Base-by-base conservation (phyloP, 306 rosid species). In the Gleditsia sinensis region DNA sequence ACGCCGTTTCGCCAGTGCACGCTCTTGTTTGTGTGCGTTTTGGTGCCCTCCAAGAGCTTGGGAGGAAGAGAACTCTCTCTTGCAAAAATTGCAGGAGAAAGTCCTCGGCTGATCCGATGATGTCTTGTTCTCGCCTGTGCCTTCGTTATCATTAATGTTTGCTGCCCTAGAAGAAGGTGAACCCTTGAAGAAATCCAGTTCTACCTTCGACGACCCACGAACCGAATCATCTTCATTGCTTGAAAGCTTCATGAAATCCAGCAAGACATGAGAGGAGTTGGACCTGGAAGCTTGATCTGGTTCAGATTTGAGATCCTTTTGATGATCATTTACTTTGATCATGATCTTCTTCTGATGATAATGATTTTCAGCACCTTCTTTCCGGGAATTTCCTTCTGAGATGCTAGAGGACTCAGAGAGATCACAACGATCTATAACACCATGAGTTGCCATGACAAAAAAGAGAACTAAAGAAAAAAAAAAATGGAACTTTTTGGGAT, bases 31-130 rank as follows among this genome's bases (percentile, higher is more conserved):
- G 56, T 89, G 97, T 0, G 96, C 96, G 46, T 92, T 92, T 46
- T 92, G 96, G 23, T 89, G 97, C 0, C 97, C 96, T 21, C 97
- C 96, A 14, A 92, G 42, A 0, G 97, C 97, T 25, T 92, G 97
- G 0, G 96, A 88, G 0, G 93, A 79, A 2, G 89, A 85, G 79
- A 92, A 92, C 32, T 81, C 75, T 34, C 93, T 86, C 79, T 82
- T 86, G 61, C 96, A 92, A n/a, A 86, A 92, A 48, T 62, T 84
- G 78, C 97, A 92, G 0, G 88, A 83, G 68, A 86, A 89, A 42
- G 81, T 80, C 83, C 74, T 89, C 1, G 28, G 0, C 1, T 50
- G 28, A 19, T 19, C 27, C 13, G 5, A 50, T 7, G 28, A 19
- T 7, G 27, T 20, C 24, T 50, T 50, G 27, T 50, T 50, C 57